Conservation (phyloP, 257 asterid genomes). For the Ligustrum vulgare region DNA sequence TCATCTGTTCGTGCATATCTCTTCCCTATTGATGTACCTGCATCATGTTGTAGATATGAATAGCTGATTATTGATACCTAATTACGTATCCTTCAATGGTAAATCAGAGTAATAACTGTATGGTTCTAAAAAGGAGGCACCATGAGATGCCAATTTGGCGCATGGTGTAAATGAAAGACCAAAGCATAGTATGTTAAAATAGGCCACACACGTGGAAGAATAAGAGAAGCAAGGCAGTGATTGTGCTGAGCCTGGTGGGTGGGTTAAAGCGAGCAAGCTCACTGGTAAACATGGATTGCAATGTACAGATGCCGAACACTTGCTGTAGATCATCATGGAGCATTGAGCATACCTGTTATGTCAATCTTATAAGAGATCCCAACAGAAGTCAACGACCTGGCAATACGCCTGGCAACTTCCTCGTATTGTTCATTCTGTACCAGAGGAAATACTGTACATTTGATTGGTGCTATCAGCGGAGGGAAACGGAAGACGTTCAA, state of each 20-base stretch:
- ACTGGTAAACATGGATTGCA: neutral
- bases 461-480: slow-evolving; percentile 82
- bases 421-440: slow-evolving; percentile 78
- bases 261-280: too few relatives aligned
- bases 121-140: neutral
- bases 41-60: slow-evolving; percentile 6
- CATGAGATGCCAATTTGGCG: neutral
- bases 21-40: slow-evolving; percentile 89
- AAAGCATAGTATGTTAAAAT: neutral
- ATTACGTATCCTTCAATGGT: too few relatives aligned
- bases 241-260: neutral
- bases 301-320: neutral
- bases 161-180: neutral
- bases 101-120: neutral
- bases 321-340: neutral
- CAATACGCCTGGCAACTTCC: slow-evolving; percentile 62
- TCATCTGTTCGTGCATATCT: slow-evolving; percentile 94
- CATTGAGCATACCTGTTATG: slow-evolving; percentile 57
- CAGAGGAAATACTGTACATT: slow-evolving; percentile 88
- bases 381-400: slow-evolving; percentile 53
- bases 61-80: neutral
- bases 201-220: neutral
- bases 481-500: slow-evolving; percentile 78
- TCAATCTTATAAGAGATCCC: slow-evolving; percentile 87
- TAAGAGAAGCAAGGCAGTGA: neutral